Conservation (phyloP, 768 basidiomycete species). For the Termitomyces sp. region DNA sequence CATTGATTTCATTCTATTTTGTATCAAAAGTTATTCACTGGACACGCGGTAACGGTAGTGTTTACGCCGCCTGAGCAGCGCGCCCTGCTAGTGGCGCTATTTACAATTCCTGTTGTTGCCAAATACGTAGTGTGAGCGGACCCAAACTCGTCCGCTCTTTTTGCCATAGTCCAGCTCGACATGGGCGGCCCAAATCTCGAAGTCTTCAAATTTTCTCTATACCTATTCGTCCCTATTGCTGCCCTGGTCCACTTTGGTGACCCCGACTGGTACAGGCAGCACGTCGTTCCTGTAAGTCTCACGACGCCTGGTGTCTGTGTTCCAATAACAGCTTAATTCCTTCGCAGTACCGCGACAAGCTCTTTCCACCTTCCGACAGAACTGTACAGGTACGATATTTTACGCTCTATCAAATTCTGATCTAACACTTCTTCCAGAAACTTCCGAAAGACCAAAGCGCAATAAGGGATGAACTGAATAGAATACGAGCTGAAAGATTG, state of each 20-base stretch:
- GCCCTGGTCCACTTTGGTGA: slow-evolving; percentile 85
- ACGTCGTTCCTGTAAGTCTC: slow-evolving; percentile 66
- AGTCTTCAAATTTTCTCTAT: slow-evolving; percentile 85
- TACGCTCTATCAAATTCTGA: not conserved
- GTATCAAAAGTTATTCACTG: not conserved
- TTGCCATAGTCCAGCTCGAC: not conserved
- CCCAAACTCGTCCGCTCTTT: not conserved
- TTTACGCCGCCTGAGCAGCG: no score
- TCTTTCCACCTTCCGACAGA: slow-evolving; percentile 64
- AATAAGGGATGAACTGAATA: slow-evolving; percentile 65
- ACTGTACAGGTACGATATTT: slow-evolving; percentile 39
- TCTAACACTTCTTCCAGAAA: slow-evolving; percentile 30
- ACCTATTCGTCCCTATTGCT: slow-evolving; percentile 80
- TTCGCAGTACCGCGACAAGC: slow-evolving; percentile 63
- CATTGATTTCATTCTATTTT: slow-evolving; percentile 6
- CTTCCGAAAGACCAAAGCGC: slow-evolving; percentile 65
- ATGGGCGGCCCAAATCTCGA: slow-evolving; percentile 68
- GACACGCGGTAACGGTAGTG: not conserved
- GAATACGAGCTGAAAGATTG: slow-evolving; percentile 60
- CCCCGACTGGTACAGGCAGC: slow-evolving; percentile 77
- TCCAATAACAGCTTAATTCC: not conserved
- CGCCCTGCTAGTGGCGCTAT: no score
- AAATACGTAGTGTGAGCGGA: not conserved
- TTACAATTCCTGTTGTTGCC: not conserved
- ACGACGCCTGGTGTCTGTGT: not conserved